Conservation (phyloP, 352 stramenopile genomes). For the Plasmopara halstedii region DNA sequence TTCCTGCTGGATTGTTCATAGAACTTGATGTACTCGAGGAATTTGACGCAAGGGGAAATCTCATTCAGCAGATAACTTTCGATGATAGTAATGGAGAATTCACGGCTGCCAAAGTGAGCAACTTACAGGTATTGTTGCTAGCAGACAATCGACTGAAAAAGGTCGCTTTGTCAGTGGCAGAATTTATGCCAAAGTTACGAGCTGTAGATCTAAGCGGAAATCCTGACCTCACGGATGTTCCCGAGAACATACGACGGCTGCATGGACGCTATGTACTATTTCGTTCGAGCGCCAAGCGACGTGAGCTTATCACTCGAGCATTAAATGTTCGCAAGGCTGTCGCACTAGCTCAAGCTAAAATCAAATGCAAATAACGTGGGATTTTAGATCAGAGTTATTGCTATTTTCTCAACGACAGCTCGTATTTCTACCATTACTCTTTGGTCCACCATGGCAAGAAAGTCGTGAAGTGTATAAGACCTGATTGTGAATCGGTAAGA, state of each 20-base stretch:
- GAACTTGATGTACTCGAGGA: conserved; percentile 35
- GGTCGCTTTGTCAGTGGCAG: conserved; percentile 23
- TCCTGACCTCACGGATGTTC: conserved; percentile 18
- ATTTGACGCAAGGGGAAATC: conserved; percentile 33
- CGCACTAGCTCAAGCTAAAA: conserved; percentile 17
- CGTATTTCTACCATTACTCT: conserved; percentile 18
- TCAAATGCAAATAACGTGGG: not conserved
- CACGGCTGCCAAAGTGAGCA: conserved; percentile 19
- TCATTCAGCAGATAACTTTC: conserved; percentile 25
- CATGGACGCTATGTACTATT: conserved; percentile 57
- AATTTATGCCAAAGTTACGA: conserved; percentile 21
- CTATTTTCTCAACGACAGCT: not conserved
- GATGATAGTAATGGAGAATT: conserved; percentile 25
- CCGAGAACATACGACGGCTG: conserved; percentile 50
- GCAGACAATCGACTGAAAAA: conserved; percentile 28
- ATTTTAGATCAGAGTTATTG: not conserved
- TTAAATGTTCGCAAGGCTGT: conserved; percentile 45
- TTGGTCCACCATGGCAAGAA: conserved; percentile 62
- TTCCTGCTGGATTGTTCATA: conserved; percentile 24
- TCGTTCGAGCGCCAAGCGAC: conserved; percentile 48
- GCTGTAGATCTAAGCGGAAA: conserved; percentile 44
- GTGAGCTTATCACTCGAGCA: conserved; percentile 52
- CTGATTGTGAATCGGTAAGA: conserved; percentile 39
- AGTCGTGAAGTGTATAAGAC: conserved; percentile 51
- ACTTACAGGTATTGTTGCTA: conserved; percentile 35